Base-by-base conservation (phyloP, 495 filamentous ascomycete species). In the Trichoderma orchidacearum region DNA sequence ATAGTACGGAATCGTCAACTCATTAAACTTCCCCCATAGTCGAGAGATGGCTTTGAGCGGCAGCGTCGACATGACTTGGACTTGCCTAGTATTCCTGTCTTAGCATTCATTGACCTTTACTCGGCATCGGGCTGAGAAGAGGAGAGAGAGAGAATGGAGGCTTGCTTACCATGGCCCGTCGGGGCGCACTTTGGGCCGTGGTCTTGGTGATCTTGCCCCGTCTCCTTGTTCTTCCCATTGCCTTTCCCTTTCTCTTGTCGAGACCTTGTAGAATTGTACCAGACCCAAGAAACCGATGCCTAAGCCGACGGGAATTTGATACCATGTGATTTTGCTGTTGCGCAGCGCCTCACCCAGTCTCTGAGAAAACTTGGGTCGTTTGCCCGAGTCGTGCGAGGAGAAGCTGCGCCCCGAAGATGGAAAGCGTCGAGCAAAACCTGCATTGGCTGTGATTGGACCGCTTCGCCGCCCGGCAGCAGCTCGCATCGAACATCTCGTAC, bases 11-110 rank as follows among this genome's bases (percentile, higher is more conserved):
- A 99, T 87, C 38, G 84, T 79, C 29, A 95, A 72, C 67, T 96
- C 93, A 69, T 99, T 99, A 75, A 97, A 96, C 36, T 76, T 83
- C 45, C 93, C 93, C 93, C 93, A 99, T 59, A 95, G 62, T 27
- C 94, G 82, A 9, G 90, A 96, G 55, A 97, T 77, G 34, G 89
- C 91, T 70, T 99, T 99, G 57, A 99, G 72, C 23, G 93, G 93
- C 51, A 99, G 73, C 0, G 92, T 97, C 15, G 89, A 94, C 85
- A 99, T 95, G 62, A 97, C 79, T 66, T 95, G 89, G 23, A 99
- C 87, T 64, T 94, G 88, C 91, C 85, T 88, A 28, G 35, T 18
- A 15, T 17, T 11, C 27, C 9, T 2, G 9, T 17, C 11, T 53
- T 15, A 53, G 51, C 45, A 50, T 5, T 23, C 18, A 23, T 50